Conservation (phyloP, 768 basidiomycete species). For the Clitopilus hobsonii region DNA sequence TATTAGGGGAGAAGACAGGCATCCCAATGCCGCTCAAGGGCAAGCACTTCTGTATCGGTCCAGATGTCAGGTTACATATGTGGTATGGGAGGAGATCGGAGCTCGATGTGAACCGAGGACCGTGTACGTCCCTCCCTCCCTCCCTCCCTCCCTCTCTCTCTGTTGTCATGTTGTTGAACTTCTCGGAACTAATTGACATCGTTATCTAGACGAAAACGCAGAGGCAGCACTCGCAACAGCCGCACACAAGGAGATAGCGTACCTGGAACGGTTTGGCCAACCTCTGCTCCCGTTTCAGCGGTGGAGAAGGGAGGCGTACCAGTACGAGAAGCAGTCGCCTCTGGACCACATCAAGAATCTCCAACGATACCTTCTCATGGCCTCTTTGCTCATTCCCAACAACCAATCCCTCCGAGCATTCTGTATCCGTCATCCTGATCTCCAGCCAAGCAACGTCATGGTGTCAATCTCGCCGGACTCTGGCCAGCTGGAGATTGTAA, state of each 20-base stretch:
- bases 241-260: constrained; percentile 44
- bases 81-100: constrained; percentile 48
- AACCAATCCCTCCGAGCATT: constrained; percentile 34
- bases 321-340: constrained; percentile 37
- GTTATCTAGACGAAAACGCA: constrained; percentile 36
- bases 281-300: constrained; percentile 40
- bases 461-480: constrained; percentile 43
- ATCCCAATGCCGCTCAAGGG: constrained; percentile 33
- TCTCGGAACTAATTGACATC: constrained; percentile 24
- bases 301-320: constrained; percentile 37
- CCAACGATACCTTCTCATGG: constrained; percentile 41
- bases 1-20: constrained; percentile 23
- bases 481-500: constrained; percentile 28
- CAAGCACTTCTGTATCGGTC: constrained; percentile 40
- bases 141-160: too few relatives aligned
- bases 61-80: constrained; percentile 36
- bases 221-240: constrained; percentile 36
- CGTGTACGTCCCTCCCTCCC: constrained; percentile 41
- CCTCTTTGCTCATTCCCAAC: constrained; percentile 39
- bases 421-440: constrained; percentile 50
- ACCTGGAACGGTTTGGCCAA: constrained; percentile 42
- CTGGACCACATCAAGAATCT: constrained; percentile 43
- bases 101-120: constrained; percentile 47
- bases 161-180: constrained; percentile 22
- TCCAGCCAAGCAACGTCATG: constrained; percentile 44